A percentile compares a stretch with the other conserved stretches of the same genome.
Conservation (phyloP, 1,284 basidiomycete species). For the Moesziomyces sp. region DNA sequence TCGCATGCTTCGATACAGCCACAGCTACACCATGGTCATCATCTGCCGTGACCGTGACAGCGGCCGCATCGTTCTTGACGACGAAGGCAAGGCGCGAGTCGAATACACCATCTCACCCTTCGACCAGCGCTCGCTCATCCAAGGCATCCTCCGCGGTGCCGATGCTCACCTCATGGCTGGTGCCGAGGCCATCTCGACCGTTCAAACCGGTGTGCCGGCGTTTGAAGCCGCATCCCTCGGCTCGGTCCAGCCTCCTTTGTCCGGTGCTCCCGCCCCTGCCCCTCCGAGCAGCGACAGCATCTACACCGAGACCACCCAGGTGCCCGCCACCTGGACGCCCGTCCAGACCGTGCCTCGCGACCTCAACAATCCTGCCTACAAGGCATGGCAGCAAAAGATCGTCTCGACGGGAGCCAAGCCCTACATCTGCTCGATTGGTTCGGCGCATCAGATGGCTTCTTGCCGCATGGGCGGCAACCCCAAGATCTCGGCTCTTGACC, state of each 20-base stretch:
- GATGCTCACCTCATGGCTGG: constrained; percentile 69
- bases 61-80: constrained; percentile 68
- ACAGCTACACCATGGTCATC: constrained; percentile 65
- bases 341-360: constrained; percentile 55
- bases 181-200: constrained; percentile 68
- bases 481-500: constrained; percentile 67
- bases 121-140: constrained; percentile 67
- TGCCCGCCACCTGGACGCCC: constrained; percentile 55
- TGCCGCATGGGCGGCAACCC: constrained; percentile 68
- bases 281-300: constrained; percentile 22
- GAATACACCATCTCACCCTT: constrained; percentile 68
- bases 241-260: constrained; percentile 8
- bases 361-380: constrained; percentile 56
- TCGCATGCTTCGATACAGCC: constrained; percentile 64
- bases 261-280: constrained; percentile 12
- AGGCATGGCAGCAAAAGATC: constrained; percentile 63
- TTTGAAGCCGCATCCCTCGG: constrained; percentile 19
- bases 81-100: constrained; percentile 66
- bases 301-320: constrained; percentile 54
- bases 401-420: constrained; percentile 47
- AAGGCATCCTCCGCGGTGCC: constrained; percentile 67
- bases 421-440: constrained; percentile 50
- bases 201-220: constrained; percentile 62
- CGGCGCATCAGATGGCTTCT: constrained; percentile 69
- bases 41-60: constrained; percentile 65